Conservation (phyloP, 208 protist species). For the Wallacemonas sp. region DNA sequence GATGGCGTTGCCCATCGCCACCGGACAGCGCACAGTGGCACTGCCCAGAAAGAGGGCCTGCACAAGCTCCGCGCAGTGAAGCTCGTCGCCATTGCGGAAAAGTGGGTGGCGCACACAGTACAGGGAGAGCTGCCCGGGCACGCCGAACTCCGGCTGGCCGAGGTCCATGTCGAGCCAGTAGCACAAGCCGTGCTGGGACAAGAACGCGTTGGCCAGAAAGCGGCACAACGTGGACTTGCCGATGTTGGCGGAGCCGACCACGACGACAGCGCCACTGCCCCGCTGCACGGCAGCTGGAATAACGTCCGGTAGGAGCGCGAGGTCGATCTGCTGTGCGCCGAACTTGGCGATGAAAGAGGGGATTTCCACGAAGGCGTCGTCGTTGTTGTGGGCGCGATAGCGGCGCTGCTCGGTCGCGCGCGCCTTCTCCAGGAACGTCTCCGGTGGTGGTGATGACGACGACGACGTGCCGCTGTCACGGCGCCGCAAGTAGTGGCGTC, state of each 20-base stretch:
- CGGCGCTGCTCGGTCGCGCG: not conserved
- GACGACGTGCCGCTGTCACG: conserved; percentile 1
- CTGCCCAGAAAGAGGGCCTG: conserved; percentile 54
- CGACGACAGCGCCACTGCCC: conserved; percentile 44
- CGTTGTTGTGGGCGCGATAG: not conserved
- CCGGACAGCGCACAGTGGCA: conserved; percentile 39
- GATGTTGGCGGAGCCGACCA: conserved; percentile 72
- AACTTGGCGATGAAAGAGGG: conserved; percentile 63
- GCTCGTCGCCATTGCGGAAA: conserved; percentile 36
- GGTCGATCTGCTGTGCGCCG: conserved; percentile 36
- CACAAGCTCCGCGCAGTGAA: conserved; percentile 31
- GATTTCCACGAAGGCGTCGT: conserved; percentile 57
- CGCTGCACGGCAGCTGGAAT: conserved; percentile 38
- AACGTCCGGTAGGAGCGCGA: conserved; percentile 48
- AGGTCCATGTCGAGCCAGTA: conserved; percentile 88
- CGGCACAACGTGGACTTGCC: conserved; percentile 87
- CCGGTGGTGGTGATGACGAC: not conserved
- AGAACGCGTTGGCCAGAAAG: conserved; percentile 67
- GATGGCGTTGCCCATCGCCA: conserved; percentile 44
- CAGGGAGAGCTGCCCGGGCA: conserved; percentile 68
- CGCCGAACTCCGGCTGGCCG: conserved; percentile 86
- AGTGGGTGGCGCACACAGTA: conserved; percentile 56
- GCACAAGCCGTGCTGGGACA: conserved; percentile 72
- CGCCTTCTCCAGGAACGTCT: not conserved
- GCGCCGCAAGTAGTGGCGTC: conserved; percentile 10